These are phyloP conservation scores for Coemansia sp. DNA, from an alignment of 192 early-diverging fungal species.

Conservation along the genomic window DNA sequence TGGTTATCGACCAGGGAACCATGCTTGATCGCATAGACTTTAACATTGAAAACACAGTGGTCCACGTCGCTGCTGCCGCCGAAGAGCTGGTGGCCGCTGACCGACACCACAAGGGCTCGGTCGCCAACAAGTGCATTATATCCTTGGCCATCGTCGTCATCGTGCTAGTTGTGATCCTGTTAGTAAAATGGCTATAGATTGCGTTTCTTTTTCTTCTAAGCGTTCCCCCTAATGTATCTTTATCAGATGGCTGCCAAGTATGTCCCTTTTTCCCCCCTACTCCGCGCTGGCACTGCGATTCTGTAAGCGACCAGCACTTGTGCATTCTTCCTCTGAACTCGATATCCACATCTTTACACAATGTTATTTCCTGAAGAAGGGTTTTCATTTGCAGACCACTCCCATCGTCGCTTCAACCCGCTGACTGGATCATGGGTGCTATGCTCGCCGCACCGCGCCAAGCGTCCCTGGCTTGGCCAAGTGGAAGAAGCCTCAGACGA, in stretches of 20 bases:
- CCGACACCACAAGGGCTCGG: constrained; percentile 78
- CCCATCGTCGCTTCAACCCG: constrained; percentile 90
- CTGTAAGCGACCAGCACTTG: background rate
- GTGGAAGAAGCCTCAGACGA: constrained; percentile 59
- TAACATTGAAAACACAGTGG: constrained; percentile 86
- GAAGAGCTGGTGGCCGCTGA: constrained; percentile 81
- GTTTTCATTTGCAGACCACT: constrained; percentile 55
- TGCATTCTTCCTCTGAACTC: background rate
- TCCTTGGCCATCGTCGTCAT: constrained; percentile 77
- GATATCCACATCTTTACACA: background rate
- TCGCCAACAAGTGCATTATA: constrained; percentile 85
- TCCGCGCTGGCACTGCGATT: background rate
- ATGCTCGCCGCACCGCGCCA: constrained; percentile 95
- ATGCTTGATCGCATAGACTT: constrained; percentile 97
- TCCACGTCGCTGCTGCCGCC: constrained; percentile 82
- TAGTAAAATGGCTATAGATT: constrained; percentile 64
- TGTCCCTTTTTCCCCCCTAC: background rate
- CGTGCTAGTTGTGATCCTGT: constrained; percentile 78
- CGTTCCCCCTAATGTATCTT: background rate
- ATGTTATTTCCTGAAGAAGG: constrained; percentile 13
- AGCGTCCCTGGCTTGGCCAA: constrained; percentile 91
- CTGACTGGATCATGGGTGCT: constrained; percentile 92
- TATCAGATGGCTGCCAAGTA: background rate
- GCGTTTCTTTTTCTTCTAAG: constrained; percentile 5
- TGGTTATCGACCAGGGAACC: constrained; percentile 98